Conservation (phyloP, 441 rosid genomes). For the Erodium moschatum region DNA sequence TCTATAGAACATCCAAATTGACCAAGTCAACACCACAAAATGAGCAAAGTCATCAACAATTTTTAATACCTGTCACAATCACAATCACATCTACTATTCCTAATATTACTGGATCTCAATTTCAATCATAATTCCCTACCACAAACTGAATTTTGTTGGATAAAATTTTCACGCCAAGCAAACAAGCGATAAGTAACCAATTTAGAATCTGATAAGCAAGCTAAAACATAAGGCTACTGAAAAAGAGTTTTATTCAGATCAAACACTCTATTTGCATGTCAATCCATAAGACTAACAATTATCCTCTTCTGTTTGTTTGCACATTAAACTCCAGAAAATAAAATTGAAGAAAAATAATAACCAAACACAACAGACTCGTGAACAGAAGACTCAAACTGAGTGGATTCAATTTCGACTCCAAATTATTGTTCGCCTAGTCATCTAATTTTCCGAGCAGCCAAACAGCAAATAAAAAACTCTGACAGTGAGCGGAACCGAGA, state of each 20-base stretch:
- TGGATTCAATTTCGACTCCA: not conserved
- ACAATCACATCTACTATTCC: not conserved
- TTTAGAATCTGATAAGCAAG: not conserved
- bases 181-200: not conserved
- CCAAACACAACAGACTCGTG: not conserved
- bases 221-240: not conserved
- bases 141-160: not conserved
- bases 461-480: not conserved
- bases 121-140: not conserved
- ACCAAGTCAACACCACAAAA: conserved; percentile 7
- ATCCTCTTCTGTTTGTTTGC: conserved; percentile 6
- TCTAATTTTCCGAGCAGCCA: not conserved
- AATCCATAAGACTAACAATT: not conserved
- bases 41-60: not conserved
- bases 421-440: no score
- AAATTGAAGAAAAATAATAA: not conserved
- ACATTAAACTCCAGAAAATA: not conserved
- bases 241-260: no score
- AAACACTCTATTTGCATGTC: not conserved
- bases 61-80: not conserved
- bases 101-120: not conserved
- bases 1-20: not conserved
- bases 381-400: not conserved
- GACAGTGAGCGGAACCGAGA: not conserved
- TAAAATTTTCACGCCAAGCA: not conserved